These are phyloP conservation scores for Asterophora parasitica DNA, from an alignment of 768 basidiomycete genomes.

Conservation along the genomic window DNA sequence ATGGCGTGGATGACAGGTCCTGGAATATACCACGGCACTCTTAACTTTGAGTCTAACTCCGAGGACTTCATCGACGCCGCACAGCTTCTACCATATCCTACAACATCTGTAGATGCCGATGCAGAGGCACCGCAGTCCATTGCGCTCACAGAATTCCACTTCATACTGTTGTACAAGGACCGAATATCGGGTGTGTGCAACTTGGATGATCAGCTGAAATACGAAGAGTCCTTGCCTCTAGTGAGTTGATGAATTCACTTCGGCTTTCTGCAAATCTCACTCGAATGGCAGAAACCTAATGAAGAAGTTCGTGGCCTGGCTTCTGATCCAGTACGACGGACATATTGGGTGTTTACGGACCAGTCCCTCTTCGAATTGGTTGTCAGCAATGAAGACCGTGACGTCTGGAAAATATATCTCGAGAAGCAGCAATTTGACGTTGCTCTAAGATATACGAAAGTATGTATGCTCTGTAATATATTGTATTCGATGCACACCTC, in stretches of 20 bases:
- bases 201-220: conserved; percentile 75
- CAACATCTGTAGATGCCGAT: conserved; percentile 25
- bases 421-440: conserved; percentile 72
- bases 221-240: conserved; percentile 78
- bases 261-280: not conserved
- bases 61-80: conserved; percentile 77
- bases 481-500: no score
- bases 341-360: conserved; percentile 93
- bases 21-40: conserved; percentile 81
- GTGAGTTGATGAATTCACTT: conserved; percentile 40
- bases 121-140: conserved; percentile 66
- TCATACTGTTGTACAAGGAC: conserved; percentile 79
- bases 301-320: conserved; percentile 73
- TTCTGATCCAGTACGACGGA: conserved; percentile 81
- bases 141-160: conserved; percentile 88
- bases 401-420: conserved; percentile 92
- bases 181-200: conserved; percentile 73
- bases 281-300: conserved; percentile 57
- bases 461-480: conserved; percentile 23
- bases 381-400: conserved; percentile 82
- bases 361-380: conserved; percentile 85
- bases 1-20: conserved; percentile 96
- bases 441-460: conserved; percentile 81
- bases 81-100: conserved; percentile 75
- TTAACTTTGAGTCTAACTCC: conserved; percentile 63